phyloP scores from a whole-genome alignment of 352 stramenopile genomes.

The Globisporangium carolinianum region DNA sequence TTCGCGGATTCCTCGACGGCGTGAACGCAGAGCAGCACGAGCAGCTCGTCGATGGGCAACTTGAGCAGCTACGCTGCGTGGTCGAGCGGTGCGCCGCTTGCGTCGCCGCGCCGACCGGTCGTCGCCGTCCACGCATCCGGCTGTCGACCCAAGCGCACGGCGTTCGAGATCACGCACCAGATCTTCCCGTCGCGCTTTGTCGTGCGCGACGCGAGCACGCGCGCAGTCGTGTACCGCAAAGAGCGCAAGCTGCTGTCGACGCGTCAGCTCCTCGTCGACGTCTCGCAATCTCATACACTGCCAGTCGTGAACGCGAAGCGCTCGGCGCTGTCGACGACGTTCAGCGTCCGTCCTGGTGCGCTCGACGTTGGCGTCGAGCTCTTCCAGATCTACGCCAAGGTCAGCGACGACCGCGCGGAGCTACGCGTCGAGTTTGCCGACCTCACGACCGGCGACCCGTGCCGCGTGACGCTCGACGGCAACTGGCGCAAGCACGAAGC shows the following conservation, averaged over 20 bases:
- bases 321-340: constrained; percentile 1
- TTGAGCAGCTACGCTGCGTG: neutral
- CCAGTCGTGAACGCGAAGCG: constrained; percentile 1
- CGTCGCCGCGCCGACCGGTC: neutral
- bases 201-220: neutral
- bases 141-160: neutral
- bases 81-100: neutral
- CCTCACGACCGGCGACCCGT: neutral
- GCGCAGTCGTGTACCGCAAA: neutral
- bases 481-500: neutral
- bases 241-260: constrained; percentile 4
- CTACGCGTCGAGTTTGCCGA: neutral
- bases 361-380: constrained; percentile 3
- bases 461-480: neutral
- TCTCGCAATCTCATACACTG: neutral
- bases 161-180: constrained; percentile 5
- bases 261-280: neutral
- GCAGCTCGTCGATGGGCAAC: constrained; percentile 4
- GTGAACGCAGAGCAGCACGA: neutral
- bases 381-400: constrained; percentile 2
- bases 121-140: neutral
- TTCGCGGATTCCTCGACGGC: too few species aligned
- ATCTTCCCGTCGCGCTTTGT: constrained; percentile 4
- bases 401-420: neutral
- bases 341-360: neutral